Base-by-base conservation (phyloP, 805 yeast species). In the Candida ovalis region DNA sequence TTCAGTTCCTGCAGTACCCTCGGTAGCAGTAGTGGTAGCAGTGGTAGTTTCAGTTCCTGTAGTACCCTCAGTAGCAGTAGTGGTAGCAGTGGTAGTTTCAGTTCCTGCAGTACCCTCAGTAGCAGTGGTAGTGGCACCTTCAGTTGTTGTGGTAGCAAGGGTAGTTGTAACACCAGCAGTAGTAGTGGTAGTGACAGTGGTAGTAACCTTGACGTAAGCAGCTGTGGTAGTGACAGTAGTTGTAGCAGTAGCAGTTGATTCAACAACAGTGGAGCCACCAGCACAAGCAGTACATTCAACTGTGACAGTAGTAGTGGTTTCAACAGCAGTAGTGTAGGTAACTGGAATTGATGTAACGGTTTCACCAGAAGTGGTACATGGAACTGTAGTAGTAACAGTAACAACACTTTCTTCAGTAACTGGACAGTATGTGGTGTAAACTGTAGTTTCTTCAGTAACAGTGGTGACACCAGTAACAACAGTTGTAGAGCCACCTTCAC, bases 341-440 rank as follows among this genome's bases (percentile, higher is more conserved):
- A 57, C 37, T 22, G 60, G 49, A 37, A 46, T 44, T 15, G 57
- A 47, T 17, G 50, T 43, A 39, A 49, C 52, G 25, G 42, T 6
- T 28, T 22, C 17, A 23, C 41, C 35, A 8, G 19, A n/a, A 17
- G 47, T 39, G 7, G 15, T 13, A n/a, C 21, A 24, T 23, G 41
- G 12, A 6, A 39, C 27, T n/a, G 40, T 33, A 13, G 41, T 32
- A 25, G 50, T 49, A 28, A 42, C 47, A 4, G 54, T 46, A 32
- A 42, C 48, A 48, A 53, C 53, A 43, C 57, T 54, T 39, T 49
- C 51, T 17, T 22, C 54, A 33, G 55, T 47, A 23, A 55, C 45
- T 52, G 73, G 71, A 53, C 72, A 67, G 63, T 62, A 69, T 40
- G 76, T 70, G 48, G 66, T 63, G 57, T 54, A 54, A 25, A 53